A percentile compares a stretch with the other conserved stretches of the same genome.
Conservation (phyloP, 1,284 basidiomycete species). For the Stygiomarasmius scandens region DNA sequence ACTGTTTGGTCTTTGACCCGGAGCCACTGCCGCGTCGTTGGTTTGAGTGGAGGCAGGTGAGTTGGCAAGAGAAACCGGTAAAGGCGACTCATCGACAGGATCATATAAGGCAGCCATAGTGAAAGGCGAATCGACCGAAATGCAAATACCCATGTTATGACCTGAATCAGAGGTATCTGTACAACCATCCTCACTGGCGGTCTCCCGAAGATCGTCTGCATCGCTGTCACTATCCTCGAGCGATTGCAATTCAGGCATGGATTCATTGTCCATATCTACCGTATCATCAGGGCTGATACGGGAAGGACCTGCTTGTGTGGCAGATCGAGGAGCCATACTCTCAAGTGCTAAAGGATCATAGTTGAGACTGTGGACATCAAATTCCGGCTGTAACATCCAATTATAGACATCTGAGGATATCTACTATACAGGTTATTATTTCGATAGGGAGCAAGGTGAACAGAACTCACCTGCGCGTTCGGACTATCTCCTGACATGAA, state of each 20-base stretch:
- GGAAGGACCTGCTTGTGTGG: not conserved
- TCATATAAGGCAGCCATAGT: too few species aligned
- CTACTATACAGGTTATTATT: too few species aligned
- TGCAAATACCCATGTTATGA: too few species aligned
- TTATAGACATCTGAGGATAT: too few species aligned
- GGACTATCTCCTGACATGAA: too few species aligned
- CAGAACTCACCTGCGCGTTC: too few species aligned
- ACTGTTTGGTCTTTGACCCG: not conserved
- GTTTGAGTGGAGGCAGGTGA: not conserved
- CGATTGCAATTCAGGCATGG: slow-evolving; percentile 1
- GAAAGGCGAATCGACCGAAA: too few species aligned
- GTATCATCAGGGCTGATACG: not conserved
- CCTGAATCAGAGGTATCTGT: too few species aligned
- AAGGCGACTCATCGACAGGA: not conserved
- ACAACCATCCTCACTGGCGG: not conserved
- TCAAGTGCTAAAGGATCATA: not conserved
- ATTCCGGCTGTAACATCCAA: too few species aligned
- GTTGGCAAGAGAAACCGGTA: not conserved
- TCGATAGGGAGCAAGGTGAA: too few species aligned
- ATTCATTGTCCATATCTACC: not conserved
- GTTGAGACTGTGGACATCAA: too few species aligned
- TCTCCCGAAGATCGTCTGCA: not conserved
- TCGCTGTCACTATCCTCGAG: slow-evolving; percentile 6
- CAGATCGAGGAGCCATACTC: not conserved
- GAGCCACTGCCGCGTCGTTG: not conserved